A percentile compares a stretch with the other conserved stretches of the same genome.
phyloP scores from a whole-genome alignment of 805 yeast genomes.

The Yarrowia porcina region DNA sequence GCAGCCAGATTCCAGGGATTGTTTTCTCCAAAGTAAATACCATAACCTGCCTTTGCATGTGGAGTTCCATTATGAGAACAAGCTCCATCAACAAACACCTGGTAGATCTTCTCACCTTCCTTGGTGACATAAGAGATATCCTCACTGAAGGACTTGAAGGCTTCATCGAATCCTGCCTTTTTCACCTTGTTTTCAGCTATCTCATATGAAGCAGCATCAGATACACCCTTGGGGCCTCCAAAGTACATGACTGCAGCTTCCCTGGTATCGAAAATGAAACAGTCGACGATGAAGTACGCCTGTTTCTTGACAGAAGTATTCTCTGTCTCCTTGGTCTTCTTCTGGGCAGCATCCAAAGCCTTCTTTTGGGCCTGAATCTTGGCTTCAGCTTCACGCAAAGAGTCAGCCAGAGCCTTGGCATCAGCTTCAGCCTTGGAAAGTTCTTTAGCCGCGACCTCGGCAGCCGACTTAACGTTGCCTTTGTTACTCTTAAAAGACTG shows the following conservation, averaged over 20 bases:
- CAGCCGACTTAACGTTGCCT: no score
- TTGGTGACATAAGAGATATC: background rate
- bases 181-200: background rate
- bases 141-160: background rate
- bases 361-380: background rate
- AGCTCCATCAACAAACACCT: background rate
- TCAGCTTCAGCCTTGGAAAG: background rate
- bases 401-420: background rate
- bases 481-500: no score
- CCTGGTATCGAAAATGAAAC: background rate
- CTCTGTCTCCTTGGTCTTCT: background rate
- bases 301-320: background rate
- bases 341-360: background rate
- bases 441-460: background rate
- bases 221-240: background rate
- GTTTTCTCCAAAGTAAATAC: background rate
- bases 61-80: background rate
- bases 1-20: background rate
- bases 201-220: background rate
- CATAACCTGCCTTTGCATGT: background rate
- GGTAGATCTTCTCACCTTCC: background rate
- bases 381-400: background rate
- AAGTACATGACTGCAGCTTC: background rate
- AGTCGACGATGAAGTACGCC: background rate
- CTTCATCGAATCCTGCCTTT: background rate